Evolutionary conservation across 1,284 basidiomycete species (phyloP).

Genomic region (Ganoderma lingzhi): DNA sequence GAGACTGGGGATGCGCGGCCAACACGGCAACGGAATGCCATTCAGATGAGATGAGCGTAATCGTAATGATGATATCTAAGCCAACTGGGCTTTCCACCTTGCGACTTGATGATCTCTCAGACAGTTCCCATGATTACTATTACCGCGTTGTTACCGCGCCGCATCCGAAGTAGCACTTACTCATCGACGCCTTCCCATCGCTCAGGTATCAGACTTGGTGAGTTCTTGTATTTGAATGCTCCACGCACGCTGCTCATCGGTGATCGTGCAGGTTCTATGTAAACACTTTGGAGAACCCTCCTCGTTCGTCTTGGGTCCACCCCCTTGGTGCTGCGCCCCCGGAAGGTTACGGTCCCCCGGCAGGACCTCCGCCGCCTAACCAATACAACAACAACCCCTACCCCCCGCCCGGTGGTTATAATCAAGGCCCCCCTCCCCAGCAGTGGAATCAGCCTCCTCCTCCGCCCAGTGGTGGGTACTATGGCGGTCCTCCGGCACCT

Average conservation of each 20-base stretch:
- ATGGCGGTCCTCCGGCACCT: conserved; percentile 30
- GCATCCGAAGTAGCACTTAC: conserved; percentile 2
- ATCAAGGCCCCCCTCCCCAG: conserved; percentile 32
- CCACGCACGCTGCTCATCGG: not conserved
- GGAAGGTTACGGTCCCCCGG: conserved; percentile 52
- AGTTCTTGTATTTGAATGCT: conserved; percentile 30
- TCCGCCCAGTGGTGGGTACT: conserved; percentile 26
- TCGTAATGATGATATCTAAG: not conserved
- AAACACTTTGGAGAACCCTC: conserved; percentile 65
- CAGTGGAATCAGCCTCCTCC: conserved; percentile 31
- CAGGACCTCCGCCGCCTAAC: conserved; percentile 50
- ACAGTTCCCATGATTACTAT: not conserved
- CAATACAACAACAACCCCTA: conserved; percentile 33
- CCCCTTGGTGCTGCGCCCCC: conserved; percentile 59
- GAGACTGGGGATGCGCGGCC: not conserved
- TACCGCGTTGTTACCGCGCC: not conserved
- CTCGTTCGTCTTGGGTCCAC: conserved; percentile 71
- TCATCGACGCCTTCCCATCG: conserved; percentile 19
- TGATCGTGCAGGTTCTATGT: conserved; percentile 71
- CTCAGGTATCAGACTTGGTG: conserved; percentile 74
- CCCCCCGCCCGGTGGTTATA: conserved; percentile 32
- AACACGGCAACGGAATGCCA: not conserved
- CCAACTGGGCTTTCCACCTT: not conserved
- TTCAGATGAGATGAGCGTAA: not conserved
- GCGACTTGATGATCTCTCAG: not conserved